Evolutionary conservation across 2,329 filamentous ascomycete genomes (phyloP).

Genomic region (Paraconiothyrium brasiliense): DNA sequence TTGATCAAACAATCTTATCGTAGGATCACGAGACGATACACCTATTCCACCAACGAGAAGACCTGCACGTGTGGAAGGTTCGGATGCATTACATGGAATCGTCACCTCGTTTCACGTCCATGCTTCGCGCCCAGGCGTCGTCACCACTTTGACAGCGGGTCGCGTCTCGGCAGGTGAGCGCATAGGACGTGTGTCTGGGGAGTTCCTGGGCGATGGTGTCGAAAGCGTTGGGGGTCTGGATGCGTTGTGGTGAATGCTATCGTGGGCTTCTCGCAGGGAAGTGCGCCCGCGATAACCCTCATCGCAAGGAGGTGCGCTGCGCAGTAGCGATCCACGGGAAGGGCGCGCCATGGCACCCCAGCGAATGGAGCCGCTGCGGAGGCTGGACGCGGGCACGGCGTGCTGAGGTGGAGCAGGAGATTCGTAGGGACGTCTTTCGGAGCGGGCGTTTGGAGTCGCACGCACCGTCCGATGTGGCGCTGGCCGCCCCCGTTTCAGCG

Average conservation of each 20-base stretch:
- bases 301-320: slow-evolving; percentile 1
- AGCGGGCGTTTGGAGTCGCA: slow-evolving; percentile 15
- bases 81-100: slow-evolving; percentile 21
- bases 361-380: neutral
- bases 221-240: neutral
- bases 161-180: neutral
- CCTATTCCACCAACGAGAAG: slow-evolving; percentile 9
- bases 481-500: slow-evolving; percentile 18
- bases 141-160: slow-evolving; percentile 18
- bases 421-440: slow-evolving; percentile 17
- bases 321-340: neutral
- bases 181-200: neutral
- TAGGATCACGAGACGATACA: neutral
- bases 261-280: neutral
- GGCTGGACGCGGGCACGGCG: neutral
- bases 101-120: slow-evolving; percentile 32
- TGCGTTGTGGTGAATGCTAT: neutral
- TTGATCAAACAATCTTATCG: neutral
- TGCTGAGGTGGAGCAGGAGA: slow-evolving; percentile 12
- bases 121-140: slow-evolving; percentile 23
- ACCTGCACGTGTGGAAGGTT: slow-evolving; percentile 5
- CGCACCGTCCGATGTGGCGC: slow-evolving; percentile 16
- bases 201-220: neutral
- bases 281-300: neutral
- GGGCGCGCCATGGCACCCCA: neutral